Evolutionary conservation across 768 basidiomycete genomes (phyloP), one percentile per base, ranked within the genome.

Genomic region (Auriculariales sp.): DNA sequence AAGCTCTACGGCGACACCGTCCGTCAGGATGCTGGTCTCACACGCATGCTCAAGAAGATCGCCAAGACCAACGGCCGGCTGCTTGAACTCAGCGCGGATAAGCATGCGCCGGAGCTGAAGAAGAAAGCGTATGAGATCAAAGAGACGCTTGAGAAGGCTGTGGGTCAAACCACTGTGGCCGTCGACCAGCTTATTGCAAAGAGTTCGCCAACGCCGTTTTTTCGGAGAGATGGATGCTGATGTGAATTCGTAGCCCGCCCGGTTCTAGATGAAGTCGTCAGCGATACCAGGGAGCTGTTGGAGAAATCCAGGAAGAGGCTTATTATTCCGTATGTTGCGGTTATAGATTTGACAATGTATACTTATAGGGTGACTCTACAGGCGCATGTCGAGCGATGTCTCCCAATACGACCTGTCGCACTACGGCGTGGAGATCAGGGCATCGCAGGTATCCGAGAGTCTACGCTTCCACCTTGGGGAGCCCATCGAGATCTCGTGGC

Each of bases 1-100:
- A 91, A 89, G 61, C 71, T 98, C 17, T 99, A 99, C 63, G 94
- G 95, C 2, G 80, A 93, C 59, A 81, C 85, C 12, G 69, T 99
- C 11, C 81, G 95, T 54, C 90, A 92, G 65, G 94, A 98, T 52
- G 94, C 93, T 1, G 95, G 95, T 47, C 86, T 98, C 55, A 89
- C 94, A 57, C 95, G 97, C 69, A 93, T 97, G n/a, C 82, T 99
- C 64, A 93, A 92, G 66, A 86, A 74, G 52, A 89, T 93, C 9
- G 92, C 92, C 3, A 80, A 74, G 59, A 83, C 81, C 68, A 88
- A 90, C 53, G 87, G 80, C 0, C 74, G 75, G 27, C 71, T 84
- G 5, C 61, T 94, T 24, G 86, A 89, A 58, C 77, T 74, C 9
- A 75, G 77, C 28, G 86, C 87, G 10, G 82, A 78, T n/a, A 75